These are phyloP conservation scores for Solanum gandarillasii DNA, from an alignment of 257 asterid species.

Conservation along the genomic window DNA sequence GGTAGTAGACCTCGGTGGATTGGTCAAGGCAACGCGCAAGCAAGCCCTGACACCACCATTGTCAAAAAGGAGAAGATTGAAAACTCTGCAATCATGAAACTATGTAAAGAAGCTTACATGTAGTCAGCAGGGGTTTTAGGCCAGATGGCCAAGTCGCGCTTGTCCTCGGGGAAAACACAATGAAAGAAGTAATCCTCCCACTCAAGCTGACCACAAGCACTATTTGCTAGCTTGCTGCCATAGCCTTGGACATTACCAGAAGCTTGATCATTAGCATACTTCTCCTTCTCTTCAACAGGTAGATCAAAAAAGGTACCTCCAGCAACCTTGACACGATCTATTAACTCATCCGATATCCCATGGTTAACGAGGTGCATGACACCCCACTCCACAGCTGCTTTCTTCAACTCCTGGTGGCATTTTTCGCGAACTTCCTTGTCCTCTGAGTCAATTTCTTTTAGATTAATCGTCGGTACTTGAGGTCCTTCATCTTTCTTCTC, in stretches of 20 bases:
- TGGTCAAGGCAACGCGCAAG: not conserved
- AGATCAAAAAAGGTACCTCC: slow-evolving; percentile 51
- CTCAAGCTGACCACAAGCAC: slow-evolving; percentile 63
- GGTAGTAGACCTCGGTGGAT: not conserved
- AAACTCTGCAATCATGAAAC: not conserved
- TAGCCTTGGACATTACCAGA: slow-evolving; percentile 79
- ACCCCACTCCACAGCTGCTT: slow-evolving; percentile 85
- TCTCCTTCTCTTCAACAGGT: slow-evolving; percentile 84
- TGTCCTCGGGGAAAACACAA: slow-evolving; percentile 43
- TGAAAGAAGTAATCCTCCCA: slow-evolving; percentile 96
- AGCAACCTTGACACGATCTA: slow-evolving; percentile 37
- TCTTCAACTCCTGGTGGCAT: slow-evolving; percentile 47
- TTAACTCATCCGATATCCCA: slow-evolving; percentile 43
- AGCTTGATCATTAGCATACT: slow-evolving; percentile 68
- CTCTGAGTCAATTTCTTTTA: slow-evolving; percentile 26
- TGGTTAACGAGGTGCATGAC: slow-evolving; percentile 87
- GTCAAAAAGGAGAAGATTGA: not conserved
- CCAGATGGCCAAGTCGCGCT: slow-evolving; percentile 59
- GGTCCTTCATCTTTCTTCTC: slow-evolving; percentile 46
- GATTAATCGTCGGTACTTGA: slow-evolving; percentile 47
- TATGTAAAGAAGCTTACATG: slow-evolving; percentile 31
- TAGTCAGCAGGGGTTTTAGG: slow-evolving; percentile 65
- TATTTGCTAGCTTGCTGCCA: slow-evolving; percentile 80
- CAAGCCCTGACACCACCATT: not conserved
- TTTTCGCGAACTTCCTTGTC: slow-evolving; percentile 24